Evolutionary conservation across 495 filamentous ascomycete species (phyloP), one percentile per base, ranked within the genome.

Genomic region (Platismatia glauca): DNA sequence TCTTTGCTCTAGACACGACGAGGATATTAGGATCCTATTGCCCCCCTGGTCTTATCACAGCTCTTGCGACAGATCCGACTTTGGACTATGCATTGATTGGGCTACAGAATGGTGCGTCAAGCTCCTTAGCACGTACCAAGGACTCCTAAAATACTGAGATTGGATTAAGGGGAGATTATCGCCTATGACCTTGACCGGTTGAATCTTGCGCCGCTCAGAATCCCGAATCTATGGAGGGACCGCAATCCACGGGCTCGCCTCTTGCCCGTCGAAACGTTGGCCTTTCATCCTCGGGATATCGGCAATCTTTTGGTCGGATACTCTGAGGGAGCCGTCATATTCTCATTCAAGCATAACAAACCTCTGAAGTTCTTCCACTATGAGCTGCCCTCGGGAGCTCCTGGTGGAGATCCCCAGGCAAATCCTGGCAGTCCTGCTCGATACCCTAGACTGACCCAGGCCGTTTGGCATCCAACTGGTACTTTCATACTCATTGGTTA

Each of bases 391-490:
- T 76, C 82, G 35, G 90, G 91, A 13, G 91, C 93, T n/a, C 85
- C 87, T 4, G 94, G 92, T n/a, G 91, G 91, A 8, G 88, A 92
- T 69, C 76, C 79, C 33, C 80, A 86, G 67, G 79, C 81, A 24
- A 73, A 79, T 22, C 63, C 71, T 24, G 67, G 71, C 8, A 78
- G 74, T 34, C 81, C 75, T 16, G 66, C 78, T 61, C 81, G 90
- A 60, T 86, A 75, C 62, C 93, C 93, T 13, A 80, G 77, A 57
- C 72, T 98, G 63, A 88, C 82, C 1, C 86, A 91, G 61, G 92
- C 88, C 0, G 68, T 90, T 41, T 98, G 94, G 94, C 94, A 98
- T 75, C 94, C 94, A 1, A 95, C 91, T 33, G 94, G 94, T 0
- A 94, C 89, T 0, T 98, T 97, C 68, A 74, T 97, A 44, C 71